Evolutionary conservation across 2,329 filamentous ascomycete genomes (phyloP), one percentile per base, ranked within the genome.

Genomic region (Colletotrichum nymphaeae): DNA sequence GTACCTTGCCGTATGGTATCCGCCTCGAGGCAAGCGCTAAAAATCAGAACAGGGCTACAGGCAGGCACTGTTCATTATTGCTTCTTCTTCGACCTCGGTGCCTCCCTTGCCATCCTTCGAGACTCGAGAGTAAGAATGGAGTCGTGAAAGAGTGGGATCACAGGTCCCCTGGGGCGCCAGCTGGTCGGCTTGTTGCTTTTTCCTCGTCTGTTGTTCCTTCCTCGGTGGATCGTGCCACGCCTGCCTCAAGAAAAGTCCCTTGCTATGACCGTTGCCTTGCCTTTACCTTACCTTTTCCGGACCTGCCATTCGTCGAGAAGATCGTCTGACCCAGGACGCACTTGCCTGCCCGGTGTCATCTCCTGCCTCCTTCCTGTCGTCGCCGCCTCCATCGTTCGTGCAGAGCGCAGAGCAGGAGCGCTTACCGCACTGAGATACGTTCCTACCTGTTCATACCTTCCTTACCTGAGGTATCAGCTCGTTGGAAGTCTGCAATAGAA

Each of bases 131-230:
- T 19, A 19, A 12, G 37, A 42, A 49, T 49, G 42, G 42, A 49
- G 42, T n/a, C 19, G 19, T 49, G 42, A 22, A 49, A 49, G 19
- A 49, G 42, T 49, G 42, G 16, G 22, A 24, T 49, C 9, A 30
- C 11, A 37, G 42, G 24, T 37, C 24, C 58, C 46, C 42, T 56
- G 63, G 19, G 52, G 26, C 46, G 64, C 59, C 58, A 63, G 42
- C 66, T n/a, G 58, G 37, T 57, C 55, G 59, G 46, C 24, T 64
- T 55, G 60, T 73, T 73, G 67, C 70, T 73, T 73, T 68, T 70
- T 52, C 22, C 53, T 69, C 42, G 30, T 58, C 64, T 62, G 70
- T 46, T 53, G 60, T 69, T 72, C 52, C 69, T 69, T 69, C 30
- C 63, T 63, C 22, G 30, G 66, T 72, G 69, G 69, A 69, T 59